Conservation (phyloP, 2,329 filamentous ascomycete genomes). For the Meredithiella fracta region DNA sequence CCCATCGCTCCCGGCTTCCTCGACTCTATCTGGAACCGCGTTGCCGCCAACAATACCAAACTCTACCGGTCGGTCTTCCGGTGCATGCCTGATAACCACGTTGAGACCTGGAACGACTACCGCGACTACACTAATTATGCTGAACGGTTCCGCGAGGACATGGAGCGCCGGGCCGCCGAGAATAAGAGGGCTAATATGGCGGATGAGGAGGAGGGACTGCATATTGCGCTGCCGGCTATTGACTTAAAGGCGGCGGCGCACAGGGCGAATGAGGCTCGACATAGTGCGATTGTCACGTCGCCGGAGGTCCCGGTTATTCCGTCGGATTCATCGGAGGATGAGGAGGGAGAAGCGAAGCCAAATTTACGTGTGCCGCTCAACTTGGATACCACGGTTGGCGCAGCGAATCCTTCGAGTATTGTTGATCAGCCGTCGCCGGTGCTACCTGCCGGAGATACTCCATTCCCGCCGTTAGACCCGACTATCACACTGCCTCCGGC, state of each 20-base stretch:
- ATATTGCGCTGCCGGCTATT: slow-evolving; percentile 18
- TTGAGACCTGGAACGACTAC: slow-evolving; percentile 85
- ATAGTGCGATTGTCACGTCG: slow-evolving; percentile 18
- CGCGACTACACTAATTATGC: slow-evolving; percentile 66
- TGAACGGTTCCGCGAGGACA: slow-evolving; percentile 56
- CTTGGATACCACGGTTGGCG: slow-evolving; percentile 18
- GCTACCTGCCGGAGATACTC: slow-evolving; percentile 27
- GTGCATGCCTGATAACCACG: slow-evolving; percentile 92
- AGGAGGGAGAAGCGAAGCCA: not conserved
- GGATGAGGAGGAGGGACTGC: slow-evolving; percentile 24
- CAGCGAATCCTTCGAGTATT: slow-evolving; percentile 4
- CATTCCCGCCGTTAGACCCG: slow-evolving; percentile 33
- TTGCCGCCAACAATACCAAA: slow-evolving; percentile 89
- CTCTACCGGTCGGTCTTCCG: slow-evolving; percentile 87
- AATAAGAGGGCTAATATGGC: slow-evolving; percentile 26
- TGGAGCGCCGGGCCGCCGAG: slow-evolving; percentile 33
- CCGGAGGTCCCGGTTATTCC: no score
- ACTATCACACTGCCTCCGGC: slow-evolving; percentile 15
- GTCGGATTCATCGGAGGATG: slow-evolving; percentile 1
- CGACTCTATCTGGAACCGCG: slow-evolving; percentile 71
- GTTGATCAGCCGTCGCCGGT: slow-evolving; percentile 27
- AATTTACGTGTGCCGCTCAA: slow-evolving; percentile 15
- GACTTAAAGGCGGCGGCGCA: slow-evolving; percentile 16
- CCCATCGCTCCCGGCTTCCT: slow-evolving; percentile 70
- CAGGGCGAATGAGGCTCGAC: slow-evolving; percentile 16